Percentiles rank a stretch among this genome's conserved stretches.
Evolutionary conservation across 2,329 filamentous ascomycete genomes (phyloP).

Genomic region (Neopestalotiopsis sp.): DNA sequence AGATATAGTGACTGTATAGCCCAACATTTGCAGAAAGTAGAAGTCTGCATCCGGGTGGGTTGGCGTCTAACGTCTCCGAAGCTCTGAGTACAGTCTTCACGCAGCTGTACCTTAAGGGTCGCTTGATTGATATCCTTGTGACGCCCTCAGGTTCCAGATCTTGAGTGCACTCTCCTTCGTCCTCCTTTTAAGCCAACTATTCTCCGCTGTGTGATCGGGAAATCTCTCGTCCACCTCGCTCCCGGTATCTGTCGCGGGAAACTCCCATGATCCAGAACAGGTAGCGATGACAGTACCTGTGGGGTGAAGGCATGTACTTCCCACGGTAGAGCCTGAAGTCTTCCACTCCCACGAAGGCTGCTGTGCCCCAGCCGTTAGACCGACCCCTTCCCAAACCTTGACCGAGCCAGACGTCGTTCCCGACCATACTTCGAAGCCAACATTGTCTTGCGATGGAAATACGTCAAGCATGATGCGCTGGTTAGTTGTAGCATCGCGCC

Average conservation of each 20-base stretch:
- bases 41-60: too few relatives aligned
- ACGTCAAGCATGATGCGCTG: constrained; percentile 62
- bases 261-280: constrained; percentile 59
- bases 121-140: not conserved
- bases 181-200: constrained; percentile 31
- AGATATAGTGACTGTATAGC: too few relatives aligned
- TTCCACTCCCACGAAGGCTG: constrained; percentile 57
- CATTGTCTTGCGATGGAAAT: constrained; percentile 45
- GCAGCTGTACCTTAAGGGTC: not conserved
- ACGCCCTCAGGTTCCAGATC: constrained; percentile 45
- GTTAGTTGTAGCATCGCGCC: constrained; percentile 55
- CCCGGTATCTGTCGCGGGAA: constrained; percentile 28
- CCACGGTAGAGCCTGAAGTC: constrained; percentile 46
- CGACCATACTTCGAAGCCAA: constrained; percentile 67
- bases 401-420: constrained; percentile 59
- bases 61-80: not conserved
- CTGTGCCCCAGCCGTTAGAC: constrained; percentile 48
- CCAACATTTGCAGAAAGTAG: too few relatives aligned
- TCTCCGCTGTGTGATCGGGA: constrained; percentile 16
- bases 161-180: constrained; percentile 50
- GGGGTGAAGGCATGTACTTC: constrained; percentile 54
- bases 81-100: not conserved
- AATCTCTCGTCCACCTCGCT: constrained; percentile 20
- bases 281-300: constrained; percentile 62
- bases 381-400: constrained; percentile 64